Base-by-base conservation (phyloP, 208 protist genomes). In the Leptomonas pyrrhocoris region DNA sequence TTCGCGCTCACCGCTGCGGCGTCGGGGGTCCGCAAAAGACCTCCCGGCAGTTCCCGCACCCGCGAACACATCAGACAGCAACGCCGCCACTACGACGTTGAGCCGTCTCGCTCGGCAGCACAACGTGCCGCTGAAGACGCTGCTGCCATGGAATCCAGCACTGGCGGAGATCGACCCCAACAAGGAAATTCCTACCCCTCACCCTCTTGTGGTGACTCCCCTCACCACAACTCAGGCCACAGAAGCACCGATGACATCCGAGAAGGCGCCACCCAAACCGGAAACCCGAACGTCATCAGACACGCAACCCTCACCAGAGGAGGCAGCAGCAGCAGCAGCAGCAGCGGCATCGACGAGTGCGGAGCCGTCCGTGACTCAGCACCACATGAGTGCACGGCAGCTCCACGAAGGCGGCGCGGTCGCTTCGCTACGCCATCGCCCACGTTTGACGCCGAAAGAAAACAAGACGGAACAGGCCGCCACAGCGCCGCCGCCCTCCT, bases 91-190 rank as follows among this genome's bases (percentile, higher is more conserved):
- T 1, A 49, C 30, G 16, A 36, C 84, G 4, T 65, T 90, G 15
- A 45, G 61, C 42, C 69, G 80, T 64, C 30, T 86, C 9, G 57
- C 81, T 0, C 74, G 79, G 31, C 27, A 81, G 53, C 71, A 90
- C 55, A 64, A 78, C 55, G 23, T 81, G 23, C 42, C 81, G 13
- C 27, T 80, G 15, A 28, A 59, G 30, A 58, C 34, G 38, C 71
- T 87, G 28, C 31, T 74, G 18, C 45, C 68, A 49, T 51, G 70
- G 51, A 90, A 86, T 43, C 81, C 85, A 8, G 51, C 79, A 15
- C 77, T 90, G 43, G 51, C 62, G 2, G 25, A 54, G 25, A 70
- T 76, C 42, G 76, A 61, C 21, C 56, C 56, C 40, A 56, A 78
- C 50, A 70, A 73, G n/a, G 8, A 62, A 11, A 55, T 87, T 15